Base-by-base conservation (phyloP, 208 protist genomes). In the Lotmaria passim region DNA sequence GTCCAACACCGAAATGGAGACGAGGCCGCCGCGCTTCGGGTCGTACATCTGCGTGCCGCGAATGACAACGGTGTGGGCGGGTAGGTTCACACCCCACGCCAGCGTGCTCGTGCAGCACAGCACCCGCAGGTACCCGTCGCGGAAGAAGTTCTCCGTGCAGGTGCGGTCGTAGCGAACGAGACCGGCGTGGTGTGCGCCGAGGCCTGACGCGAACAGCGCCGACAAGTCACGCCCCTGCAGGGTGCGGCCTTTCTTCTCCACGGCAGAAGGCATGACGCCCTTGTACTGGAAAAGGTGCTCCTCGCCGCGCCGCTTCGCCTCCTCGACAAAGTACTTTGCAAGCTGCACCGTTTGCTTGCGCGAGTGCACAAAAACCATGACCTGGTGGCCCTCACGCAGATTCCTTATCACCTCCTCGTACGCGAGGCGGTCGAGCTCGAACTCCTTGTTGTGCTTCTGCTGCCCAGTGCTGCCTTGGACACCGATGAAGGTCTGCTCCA, bases 81-180 rank as follows among this genome's bases (percentile, higher is more conserved):
- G 99, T 28, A 99, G 74, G 84, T 99, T 99, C 24, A 99, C 99
- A 79, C 99, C 99, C 98, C 99, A 99, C 31, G 99, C 99, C 21
- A 99, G 90, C 15, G 99, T 99, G 34, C 98, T 98, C 26, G 99
- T 99, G 81, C 98, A 99, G 53, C 96, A 86, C 47, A 99, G 86
- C 38, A 99, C 97, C 17, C 89, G 87, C 61, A 99, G 90, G 61
- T 90, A 86, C 24, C 98, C 97, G 5, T 97, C 86, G 21, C 82
- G 82, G 83, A 99, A 99, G 31, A 98, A 82, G 44, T 89, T 75
- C 77, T 99, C 98, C 0, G 98, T 95, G 10, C 98, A 60, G 33
- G 94, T 98, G 43, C 98, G 84, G 76, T 99, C 98, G 33, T 90
- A 66, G 39, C 98, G 86, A 12, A 98, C 73, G 55, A 99, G 83